Evolutionary conservation across 2,329 filamentous ascomycete species (phyloP).

Genomic region (Lanzia echinophila): DNA sequence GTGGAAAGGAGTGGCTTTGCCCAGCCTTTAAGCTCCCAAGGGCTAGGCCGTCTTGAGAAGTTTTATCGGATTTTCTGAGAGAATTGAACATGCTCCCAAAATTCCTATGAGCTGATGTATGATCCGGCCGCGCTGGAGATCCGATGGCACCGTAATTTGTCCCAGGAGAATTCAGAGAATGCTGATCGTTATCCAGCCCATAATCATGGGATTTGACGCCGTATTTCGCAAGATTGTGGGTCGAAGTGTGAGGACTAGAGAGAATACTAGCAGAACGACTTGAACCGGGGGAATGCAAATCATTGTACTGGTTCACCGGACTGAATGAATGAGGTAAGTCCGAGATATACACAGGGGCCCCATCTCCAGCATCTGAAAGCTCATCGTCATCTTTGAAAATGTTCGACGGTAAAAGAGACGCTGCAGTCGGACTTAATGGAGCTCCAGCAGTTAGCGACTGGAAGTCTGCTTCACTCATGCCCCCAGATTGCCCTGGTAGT

Average conservation of each 20-base stretch:
- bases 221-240: conserved; percentile 50
- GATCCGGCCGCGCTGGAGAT: conserved; percentile 26
- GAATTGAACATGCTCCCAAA: conserved; percentile 51
- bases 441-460: conserved; percentile 56
- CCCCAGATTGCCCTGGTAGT: conserved; percentile 31
- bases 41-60: conserved; percentile 48
- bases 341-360: conserved; percentile 20
- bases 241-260: conserved; percentile 56
- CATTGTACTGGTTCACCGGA: conserved; percentile 34
- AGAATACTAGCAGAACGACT: conserved; percentile 49
- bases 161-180: conserved; percentile 24
- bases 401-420: conserved; percentile 64
- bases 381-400: conserved; percentile 52
- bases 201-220: conserved; percentile 25
- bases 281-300: conserved; percentile 54
- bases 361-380: conserved; percentile 37
- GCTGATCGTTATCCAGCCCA: conserved; percentile 21
- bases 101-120: conserved; percentile 39
- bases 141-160: conserved; percentile 27
- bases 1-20: conserved; percentile 73
- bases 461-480: conserved; percentile 55
- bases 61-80: conserved; percentile 52
- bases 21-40: conserved; percentile 63
- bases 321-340: conserved; percentile 34
- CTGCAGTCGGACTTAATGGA: conserved; percentile 71